These are phyloP conservation scores for Fusarium avenaceum DNA, from an alignment of 2,329 filamentous ascomycete genomes.

Conservation along the genomic window DNA sequence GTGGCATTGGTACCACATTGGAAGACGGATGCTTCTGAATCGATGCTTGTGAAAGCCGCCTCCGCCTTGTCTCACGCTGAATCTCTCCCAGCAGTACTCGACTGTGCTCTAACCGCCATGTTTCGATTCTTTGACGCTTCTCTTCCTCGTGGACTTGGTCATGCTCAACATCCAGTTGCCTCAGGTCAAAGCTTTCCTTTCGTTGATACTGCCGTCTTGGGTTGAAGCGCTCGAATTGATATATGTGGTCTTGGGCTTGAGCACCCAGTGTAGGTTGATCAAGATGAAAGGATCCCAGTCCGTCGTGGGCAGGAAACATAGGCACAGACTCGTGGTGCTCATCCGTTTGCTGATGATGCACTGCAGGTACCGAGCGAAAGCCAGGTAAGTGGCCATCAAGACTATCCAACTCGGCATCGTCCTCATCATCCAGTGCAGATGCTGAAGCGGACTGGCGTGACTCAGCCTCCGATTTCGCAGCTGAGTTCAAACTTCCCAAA, in stretches of 20 bases:
- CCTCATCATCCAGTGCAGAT: slow-evolving; percentile 63
- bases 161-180: slow-evolving; percentile 65
- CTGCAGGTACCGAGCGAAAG: slow-evolving; percentile 74
- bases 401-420: slow-evolving; percentile 88
- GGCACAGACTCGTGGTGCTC: slow-evolving; percentile 66
- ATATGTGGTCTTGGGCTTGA: slow-evolving; percentile 84
- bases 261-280: slow-evolving; percentile 66
- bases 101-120: slow-evolving; percentile 93
- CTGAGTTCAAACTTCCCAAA: slow-evolving; percentile 81
- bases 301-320: slow-evolving; percentile 92
- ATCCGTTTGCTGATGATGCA: slow-evolving; percentile 43
- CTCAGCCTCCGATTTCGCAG: slow-evolving; percentile 70
- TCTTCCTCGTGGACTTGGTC: slow-evolving; percentile 75
- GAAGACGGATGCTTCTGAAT: slow-evolving; percentile 47
- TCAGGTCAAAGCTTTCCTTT: slow-evolving; percentile 66
- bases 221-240: slow-evolving; percentile 89
- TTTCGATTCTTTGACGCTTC: slow-evolving; percentile 86
- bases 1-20: slow-evolving; percentile 48
- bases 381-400: slow-evolving; percentile 92
- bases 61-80: slow-evolving; percentile 82
- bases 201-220: slow-evolving; percentile 73
- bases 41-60: slow-evolving; percentile 72
- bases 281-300: slow-evolving; percentile 85
- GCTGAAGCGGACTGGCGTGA: slow-evolving; percentile 57
- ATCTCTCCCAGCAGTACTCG: slow-evolving; percentile 88